Evolutionary conservation across 2,329 filamentous ascomycete species (phyloP), one percentile per base, ranked within the genome.

Genomic region (Exophiala phaeomuriformis): DNA sequence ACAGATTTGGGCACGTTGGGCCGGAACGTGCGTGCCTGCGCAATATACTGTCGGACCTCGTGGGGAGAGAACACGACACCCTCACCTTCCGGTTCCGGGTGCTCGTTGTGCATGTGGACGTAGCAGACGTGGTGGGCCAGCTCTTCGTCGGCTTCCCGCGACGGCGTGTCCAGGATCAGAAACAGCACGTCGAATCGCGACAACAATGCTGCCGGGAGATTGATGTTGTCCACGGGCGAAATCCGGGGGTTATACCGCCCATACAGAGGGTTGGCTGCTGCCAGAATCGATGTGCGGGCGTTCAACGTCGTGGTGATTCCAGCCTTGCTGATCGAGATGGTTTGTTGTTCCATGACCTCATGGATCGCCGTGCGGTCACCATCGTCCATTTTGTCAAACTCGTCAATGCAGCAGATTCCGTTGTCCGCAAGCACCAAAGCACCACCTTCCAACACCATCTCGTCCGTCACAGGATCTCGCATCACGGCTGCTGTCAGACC

Each of bases 121-220:
- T 90, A 88, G 32, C 93, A 86, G 61, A 98, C 93, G 77, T 98
- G 93, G 71, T 88, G 88, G 58, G 93, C 93, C 27, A 98, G 82
- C 71, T 95, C 88, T 66, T 94, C 90, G 66, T 98, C 93, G 0
- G 82, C 80, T 63, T 98, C 93, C 59, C 90, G 86, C 12, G 84
- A 85, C 2, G 93, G 91, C 36, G 89, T 95, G 74, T 98, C 93
- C 55, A 98, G 85, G 64, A 98, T 90, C 44, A 98, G 78, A 78
- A 97, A 98, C 62, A 98, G 81, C 62, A 98, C 80, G 69, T 98
- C 93, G 72, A 98, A 98, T 81, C 93, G 88, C 55, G 91, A 96
- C 51, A 98, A 81, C 19, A 98, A 82, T 19, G 93, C 93, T 12
- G 93, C 93, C n/a, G 93, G 93, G 39, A 98, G 83, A 71, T 98